A percentile compares a stretch with the other conserved stretches of the same genome.
Evolutionary conservation across 805 yeast species (phyloP).

Genomic region (Ogataea naganishii): DNA sequence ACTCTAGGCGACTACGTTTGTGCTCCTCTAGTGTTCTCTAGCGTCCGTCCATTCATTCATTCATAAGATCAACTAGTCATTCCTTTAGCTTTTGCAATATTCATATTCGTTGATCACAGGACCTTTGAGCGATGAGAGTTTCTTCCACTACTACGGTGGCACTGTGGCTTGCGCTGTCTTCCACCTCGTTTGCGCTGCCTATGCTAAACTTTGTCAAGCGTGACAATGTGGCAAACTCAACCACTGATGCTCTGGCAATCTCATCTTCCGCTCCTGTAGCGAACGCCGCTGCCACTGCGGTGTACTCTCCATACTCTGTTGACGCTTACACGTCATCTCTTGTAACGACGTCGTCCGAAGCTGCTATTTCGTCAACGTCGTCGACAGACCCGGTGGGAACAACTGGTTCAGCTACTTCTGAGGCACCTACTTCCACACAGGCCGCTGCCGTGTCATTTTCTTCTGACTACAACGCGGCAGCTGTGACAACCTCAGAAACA

Average conservation of each 20-base stretch:
- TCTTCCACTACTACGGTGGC: neutral
- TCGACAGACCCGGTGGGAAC: slow-evolving; percentile 3
- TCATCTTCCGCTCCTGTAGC: slow-evolving; percentile 3
- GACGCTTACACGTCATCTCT: slow-evolving; percentile 2
- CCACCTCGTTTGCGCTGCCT: neutral
- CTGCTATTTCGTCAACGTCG: slow-evolving; percentile 2
- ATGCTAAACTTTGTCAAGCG: slow-evolving; percentile 1
- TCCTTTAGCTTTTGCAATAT: slow-evolving; percentile 16
- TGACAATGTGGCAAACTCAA: slow-evolving; percentile 1
- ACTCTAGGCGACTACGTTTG: too few relatives aligned
- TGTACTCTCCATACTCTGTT: slow-evolving; percentile 1
- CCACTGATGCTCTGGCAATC: slow-evolving; percentile 7
- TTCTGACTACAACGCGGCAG: neutral
- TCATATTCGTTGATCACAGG: slow-evolving; percentile 10
- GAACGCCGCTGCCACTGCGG: slow-evolving; percentile 2
- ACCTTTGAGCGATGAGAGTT: slow-evolving; percentile 1
- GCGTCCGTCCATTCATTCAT: too few relatives aligned
- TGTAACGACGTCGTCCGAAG: slow-evolving; percentile 4
- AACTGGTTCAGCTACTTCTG: slow-evolving; percentile 2
- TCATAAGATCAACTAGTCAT: slow-evolving; percentile 19
- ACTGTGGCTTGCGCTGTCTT: slow-evolving; percentile 1
- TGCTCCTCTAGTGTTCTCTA: too few relatives aligned
- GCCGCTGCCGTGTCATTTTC: neutral
- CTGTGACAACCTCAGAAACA: neutral
- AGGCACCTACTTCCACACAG: slow-evolving; percentile 1